Percentiles rank a stretch among this genome's conserved stretches.
These are phyloP conservation scores for Gloeostereum incarnatum DNA, from an alignment of 768 basidiomycete genomes.

Conservation along the genomic window DNA sequence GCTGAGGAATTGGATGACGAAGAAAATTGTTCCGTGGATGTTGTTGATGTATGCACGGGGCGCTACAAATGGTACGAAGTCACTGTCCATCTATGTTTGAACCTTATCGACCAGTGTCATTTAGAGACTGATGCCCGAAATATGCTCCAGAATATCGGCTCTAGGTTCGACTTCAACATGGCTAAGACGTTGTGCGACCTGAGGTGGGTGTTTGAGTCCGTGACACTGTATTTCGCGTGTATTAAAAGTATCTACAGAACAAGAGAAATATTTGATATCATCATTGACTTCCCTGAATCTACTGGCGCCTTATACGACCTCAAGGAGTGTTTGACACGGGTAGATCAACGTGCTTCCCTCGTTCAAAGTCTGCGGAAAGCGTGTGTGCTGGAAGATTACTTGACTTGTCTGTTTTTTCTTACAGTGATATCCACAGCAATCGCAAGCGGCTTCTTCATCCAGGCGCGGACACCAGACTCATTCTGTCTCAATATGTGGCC, in stretches of 20 bases:
- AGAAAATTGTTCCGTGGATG: slow-evolving; percentile 82
- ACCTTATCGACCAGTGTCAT: slow-evolving; percentile 5
- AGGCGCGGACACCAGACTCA: slow-evolving; percentile 89
- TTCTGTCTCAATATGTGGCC: slow-evolving; percentile 83
- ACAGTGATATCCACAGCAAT: slow-evolving; percentile 40
- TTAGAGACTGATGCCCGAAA: slow-evolving; percentile 62
- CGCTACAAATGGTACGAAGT: slow-evolving; percentile 40
- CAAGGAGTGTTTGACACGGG: slow-evolving; percentile 72
- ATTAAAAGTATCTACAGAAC: slow-evolving; percentile 29
- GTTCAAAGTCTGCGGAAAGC: slow-evolving; percentile 72
- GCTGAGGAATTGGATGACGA: slow-evolving; percentile 69
- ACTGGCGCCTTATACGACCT: slow-evolving; percentile 79
- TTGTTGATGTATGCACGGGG: slow-evolving; percentile 66
- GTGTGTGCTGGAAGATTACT: slow-evolving; percentile 31
- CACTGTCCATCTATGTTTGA: slow-evolving; percentile 4
- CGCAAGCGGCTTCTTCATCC: slow-evolving; percentile 87
- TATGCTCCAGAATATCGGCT: slow-evolving; percentile 70
- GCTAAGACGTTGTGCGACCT: slow-evolving; percentile 87
- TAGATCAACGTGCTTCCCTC: slow-evolving; percentile 70
- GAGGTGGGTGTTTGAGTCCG: slow-evolving; percentile 39
- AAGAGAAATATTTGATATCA: slow-evolving; percentile 90
- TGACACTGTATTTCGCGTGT: neutral
- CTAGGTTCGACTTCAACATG: slow-evolving; percentile 86
- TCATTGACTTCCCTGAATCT: slow-evolving; percentile 90
- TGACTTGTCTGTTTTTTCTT: slow-evolving; percentile 1